Percentiles rank a stretch among this genome's conserved stretches.
These are phyloP conservation scores for Abrus pulchellus DNA, from an alignment of 306 rosid species.

Conservation along the genomic window DNA sequence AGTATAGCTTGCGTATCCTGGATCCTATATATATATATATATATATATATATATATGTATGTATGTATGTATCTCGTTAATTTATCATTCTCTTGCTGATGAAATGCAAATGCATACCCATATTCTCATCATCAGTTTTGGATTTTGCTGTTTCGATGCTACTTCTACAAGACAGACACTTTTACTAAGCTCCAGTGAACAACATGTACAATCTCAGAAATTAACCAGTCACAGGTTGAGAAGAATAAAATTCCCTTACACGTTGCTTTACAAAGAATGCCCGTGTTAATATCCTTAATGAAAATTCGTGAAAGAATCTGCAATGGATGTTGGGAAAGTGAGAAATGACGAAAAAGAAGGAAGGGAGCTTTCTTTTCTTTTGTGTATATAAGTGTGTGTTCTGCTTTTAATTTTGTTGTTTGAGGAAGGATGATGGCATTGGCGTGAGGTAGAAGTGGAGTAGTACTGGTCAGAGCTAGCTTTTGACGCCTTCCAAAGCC, in stretches of 20 bases:
- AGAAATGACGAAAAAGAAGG: slow-evolving; percentile 12
- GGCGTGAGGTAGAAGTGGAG: slow-evolving; percentile 51
- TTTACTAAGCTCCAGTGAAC: slow-evolving; percentile 45
- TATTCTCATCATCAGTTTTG: background rate
- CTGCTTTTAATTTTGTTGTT: background rate
- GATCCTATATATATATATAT: background rate
- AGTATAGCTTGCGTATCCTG: slow-evolving; percentile 26
- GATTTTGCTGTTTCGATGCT: slow-evolving; percentile 46
- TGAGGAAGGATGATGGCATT: slow-evolving; percentile 38
- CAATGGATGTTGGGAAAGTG: slow-evolving; percentile 10
- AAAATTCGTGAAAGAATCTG: slow-evolving; percentile 39
- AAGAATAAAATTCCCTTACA: slow-evolving; percentile 28
- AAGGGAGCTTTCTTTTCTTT: background rate
- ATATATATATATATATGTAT: background rate
- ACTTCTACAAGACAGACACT: slow-evolving; percentile 20
- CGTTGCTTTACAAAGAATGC: slow-evolving; percentile 18
- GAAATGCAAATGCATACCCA: background rate
- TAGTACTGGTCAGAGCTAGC: slow-evolving; percentile 40
- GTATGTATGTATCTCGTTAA: background rate
- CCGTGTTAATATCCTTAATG: background rate
- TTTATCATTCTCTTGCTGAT: slow-evolving; percentile 13
- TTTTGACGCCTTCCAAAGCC: slow-evolving; percentile 52
- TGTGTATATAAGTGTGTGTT: background rate
- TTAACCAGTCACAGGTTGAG: slow-evolving; percentile 24
- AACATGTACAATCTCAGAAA: slow-evolving; percentile 34